phyloP scores from a whole-genome alignment of 208 protist species.

The Leishmania tropica region DNA sequence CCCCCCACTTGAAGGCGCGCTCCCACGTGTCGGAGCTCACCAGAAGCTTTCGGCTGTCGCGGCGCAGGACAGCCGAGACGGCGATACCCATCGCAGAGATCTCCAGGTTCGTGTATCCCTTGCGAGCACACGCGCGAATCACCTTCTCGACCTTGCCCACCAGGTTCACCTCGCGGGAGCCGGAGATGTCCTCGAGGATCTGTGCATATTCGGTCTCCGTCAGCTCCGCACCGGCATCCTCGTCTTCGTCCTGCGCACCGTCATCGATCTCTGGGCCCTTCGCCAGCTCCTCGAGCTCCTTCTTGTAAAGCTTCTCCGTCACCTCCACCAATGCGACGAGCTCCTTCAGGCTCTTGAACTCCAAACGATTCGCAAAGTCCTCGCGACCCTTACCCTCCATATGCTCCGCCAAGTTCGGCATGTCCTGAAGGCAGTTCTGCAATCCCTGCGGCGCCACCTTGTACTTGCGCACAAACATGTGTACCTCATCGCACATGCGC shows the following conservation, averaged over 20 bases:
- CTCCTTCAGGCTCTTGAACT: slow-evolving; percentile 59
- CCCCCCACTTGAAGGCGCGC: slow-evolving; percentile 40
- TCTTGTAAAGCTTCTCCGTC: slow-evolving; percentile 29
- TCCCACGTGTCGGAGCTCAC: slow-evolving; percentile 56
- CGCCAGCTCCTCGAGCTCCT: slow-evolving; percentile 36
- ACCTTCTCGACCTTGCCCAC: slow-evolving; percentile 44
- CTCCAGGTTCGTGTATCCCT: slow-evolving; percentile 47
- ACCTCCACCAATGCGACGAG: slow-evolving; percentile 43
- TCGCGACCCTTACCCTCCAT: slow-evolving; percentile 44
- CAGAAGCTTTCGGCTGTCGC: slow-evolving; percentile 49
- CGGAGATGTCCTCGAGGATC: slow-evolving; percentile 30
- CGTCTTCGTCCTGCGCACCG: slow-evolving; percentile 35
- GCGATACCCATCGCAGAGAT: slow-evolving; percentile 59
- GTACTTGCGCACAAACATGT: slow-evolving; percentile 46
- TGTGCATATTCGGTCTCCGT: slow-evolving; percentile 33
- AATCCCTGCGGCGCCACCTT: slow-evolving; percentile 37
- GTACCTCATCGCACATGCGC: slow-evolving; percentile 27
- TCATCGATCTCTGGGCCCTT: slow-evolving; percentile 44
- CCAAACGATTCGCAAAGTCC: slow-evolving; percentile 48
- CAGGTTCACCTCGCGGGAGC: slow-evolving; percentile 44
- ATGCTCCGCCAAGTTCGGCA: slow-evolving; percentile 51
- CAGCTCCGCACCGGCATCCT: slow-evolving; percentile 28
- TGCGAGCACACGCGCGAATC: slow-evolving; percentile 42
- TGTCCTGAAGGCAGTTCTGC: slow-evolving; percentile 56
- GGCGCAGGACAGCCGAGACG: slow-evolving; percentile 45